A percentile compares a stretch with the other conserved stretches of the same genome.
These are phyloP conservation scores for Perkinsus olseni DNA, from an alignment of 169 alveolate genomes.

Conservation along the genomic window DNA sequence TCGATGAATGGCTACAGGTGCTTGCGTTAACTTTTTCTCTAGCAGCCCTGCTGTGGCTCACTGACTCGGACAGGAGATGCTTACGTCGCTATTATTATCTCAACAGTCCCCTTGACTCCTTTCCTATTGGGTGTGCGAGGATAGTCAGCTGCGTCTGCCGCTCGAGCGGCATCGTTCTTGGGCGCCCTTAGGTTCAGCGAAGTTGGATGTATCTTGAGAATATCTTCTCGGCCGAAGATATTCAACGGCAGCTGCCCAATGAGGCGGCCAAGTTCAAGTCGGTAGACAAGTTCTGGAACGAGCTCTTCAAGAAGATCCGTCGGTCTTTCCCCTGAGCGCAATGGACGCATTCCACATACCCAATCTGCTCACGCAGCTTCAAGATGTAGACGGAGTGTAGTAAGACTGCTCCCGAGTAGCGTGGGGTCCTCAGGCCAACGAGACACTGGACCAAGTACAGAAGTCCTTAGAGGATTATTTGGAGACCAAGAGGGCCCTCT, in stretches of 20 bases:
- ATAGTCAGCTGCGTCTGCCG: too few species aligned
- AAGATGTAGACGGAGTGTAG: background rate
- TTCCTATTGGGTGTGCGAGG: too few species aligned
- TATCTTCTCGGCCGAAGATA: constrained; percentile 85
- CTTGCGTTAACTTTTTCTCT: constrained; percentile 10
- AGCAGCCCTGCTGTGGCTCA: background rate
- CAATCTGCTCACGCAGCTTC: background rate
- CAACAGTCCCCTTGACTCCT: background rate
- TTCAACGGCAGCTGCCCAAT: constrained; percentile 71
- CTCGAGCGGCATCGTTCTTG: background rate
- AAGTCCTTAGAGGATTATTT: constrained; percentile 78
- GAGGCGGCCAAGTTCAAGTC: constrained; percentile 72
- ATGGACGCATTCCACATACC: background rate
- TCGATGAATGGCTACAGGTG: constrained; percentile 75
- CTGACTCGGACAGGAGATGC: too few species aligned
- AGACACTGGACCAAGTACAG: constrained; percentile 67
- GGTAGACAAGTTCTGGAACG: constrained; percentile 83
- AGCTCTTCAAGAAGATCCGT: constrained; percentile 59
- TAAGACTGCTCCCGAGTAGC: constrained; percentile 23
- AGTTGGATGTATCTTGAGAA: constrained; percentile 80
- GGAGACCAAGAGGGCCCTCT: constrained; percentile 77
- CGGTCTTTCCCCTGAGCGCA: background rate
- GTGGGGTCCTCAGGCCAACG: constrained; percentile 31
- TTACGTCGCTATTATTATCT: too few species aligned
- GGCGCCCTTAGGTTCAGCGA: constrained; percentile 34